Conservation (phyloP, 768 basidiomycete species). For the Exidia glandulosa region DNA sequence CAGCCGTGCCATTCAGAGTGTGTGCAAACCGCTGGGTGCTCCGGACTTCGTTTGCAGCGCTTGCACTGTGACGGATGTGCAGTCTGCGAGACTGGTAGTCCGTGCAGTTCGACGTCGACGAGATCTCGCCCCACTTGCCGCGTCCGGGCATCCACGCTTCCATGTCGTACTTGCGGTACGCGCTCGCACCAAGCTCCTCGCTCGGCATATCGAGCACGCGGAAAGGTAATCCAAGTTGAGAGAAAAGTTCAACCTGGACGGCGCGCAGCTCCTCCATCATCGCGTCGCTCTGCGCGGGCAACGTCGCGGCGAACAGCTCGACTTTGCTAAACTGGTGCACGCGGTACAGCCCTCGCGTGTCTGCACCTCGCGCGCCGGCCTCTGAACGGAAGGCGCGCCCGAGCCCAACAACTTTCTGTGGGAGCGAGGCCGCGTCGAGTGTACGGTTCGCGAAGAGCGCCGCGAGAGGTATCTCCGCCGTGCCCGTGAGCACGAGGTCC, state of each 20-base stretch:
- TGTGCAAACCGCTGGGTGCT: conserved; percentile 59
- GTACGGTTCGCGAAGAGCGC: conserved; percentile 79
- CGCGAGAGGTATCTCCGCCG: conserved; percentile 89
- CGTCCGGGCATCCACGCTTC: conserved; percentile 99
- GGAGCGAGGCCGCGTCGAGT: conserved; percentile 44
- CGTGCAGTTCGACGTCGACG: conserved; percentile 94
- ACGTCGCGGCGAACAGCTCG: conserved; percentile 77
- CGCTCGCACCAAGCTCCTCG: conserved; percentile 89
- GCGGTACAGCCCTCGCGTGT: conserved; percentile 86
- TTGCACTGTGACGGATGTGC: conserved; percentile 64
- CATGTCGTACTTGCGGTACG: conserved; percentile 92
- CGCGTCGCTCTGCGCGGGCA: conserved; percentile 49
- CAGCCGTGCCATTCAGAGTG: conserved; percentile 93
- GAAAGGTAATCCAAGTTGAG: conserved; percentile 66
- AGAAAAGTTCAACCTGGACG: conserved; percentile 68
- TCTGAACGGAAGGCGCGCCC: conserved; percentile 92
- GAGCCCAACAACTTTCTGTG: conserved; percentile 73
- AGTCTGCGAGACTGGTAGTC: conserved; percentile 92
- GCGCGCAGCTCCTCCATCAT: conserved; percentile 72
- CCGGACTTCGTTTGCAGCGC: conserved; percentile 1
- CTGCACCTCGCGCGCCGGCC: conserved; percentile 86
- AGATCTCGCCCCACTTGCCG: conserved; percentile 91
- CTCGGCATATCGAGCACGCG: conserved; percentile 94
- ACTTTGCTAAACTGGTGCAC: conserved; percentile 98
- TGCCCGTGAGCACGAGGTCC: conserved; percentile 79